Base-by-base conservation (phyloP, 305 asterid species). In the Solanum hybrid region DNA sequence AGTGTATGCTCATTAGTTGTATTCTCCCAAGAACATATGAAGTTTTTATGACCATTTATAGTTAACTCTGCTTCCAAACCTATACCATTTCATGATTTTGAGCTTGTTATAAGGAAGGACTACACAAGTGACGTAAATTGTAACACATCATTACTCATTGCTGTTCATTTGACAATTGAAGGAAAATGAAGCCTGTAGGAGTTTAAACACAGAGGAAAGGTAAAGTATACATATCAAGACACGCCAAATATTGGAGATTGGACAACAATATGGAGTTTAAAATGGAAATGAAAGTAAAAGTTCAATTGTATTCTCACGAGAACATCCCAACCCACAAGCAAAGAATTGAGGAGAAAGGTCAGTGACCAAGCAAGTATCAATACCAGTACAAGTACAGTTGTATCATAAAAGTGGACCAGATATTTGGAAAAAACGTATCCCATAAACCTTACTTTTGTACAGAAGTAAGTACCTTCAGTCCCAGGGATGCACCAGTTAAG, bases 391-490 rank as follows among this genome's bases (percentile, higher is more conserved):
- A 88, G 35, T 56, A 46, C 76, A 85, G 11, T 32, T 10, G 10
- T 51, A 38, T 85, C 87, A 31, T 16, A 85, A 32, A 31, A 88
- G 86, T 46, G 78, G 89, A 88, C 34, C 89, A 73, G 79, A 26
- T 32, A 88, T 51, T 73, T 17, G 31, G 89, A 32, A 29, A 31
- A 87, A 29, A 72, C 12, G 16, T 20, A 42, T 88, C 46, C 8
- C 56, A 51, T 36, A 88, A 89, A 42, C 78, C 79, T 32, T 73
- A 56, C 29, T 40, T 73, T 51, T 42, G 77, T 27, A 31, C 85
- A 87, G 89, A 87, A 84, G 91, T 95, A 87, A 79, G 91, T 95
- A 98, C 99, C 99, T 97, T 96, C 89, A 98, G 97, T 60, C 97
- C 93, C 89, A 91, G 91, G 86, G 98, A 92, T 85, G 93, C 87